A percentile compares a stretch with the other conserved stretches of the same genome.
Evolutionary conservation across 2,329 filamentous ascomycete genomes (phyloP).

Genomic region (Diaporthe sp.): DNA sequence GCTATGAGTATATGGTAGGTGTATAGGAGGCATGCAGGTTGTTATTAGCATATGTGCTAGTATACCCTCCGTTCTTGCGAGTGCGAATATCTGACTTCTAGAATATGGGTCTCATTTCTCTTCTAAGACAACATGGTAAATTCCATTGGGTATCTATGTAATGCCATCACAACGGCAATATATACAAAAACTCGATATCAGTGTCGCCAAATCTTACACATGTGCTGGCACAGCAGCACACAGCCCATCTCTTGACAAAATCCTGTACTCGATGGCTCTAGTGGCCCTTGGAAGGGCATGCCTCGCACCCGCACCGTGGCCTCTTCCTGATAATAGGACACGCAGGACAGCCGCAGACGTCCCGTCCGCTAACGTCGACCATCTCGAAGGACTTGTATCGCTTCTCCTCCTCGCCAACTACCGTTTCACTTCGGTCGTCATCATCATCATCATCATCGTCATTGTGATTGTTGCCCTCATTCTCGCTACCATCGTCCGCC

Average conservation of each 20-base stretch:
- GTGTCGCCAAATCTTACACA: slow-evolving; percentile 14
- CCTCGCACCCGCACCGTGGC: slow-evolving; percentile 29
- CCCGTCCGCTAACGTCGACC: slow-evolving; percentile 6
- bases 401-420: slow-evolving; percentile 24
- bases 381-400: slow-evolving; percentile 23
- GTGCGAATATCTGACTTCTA: no score
- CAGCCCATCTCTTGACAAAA: neutral
- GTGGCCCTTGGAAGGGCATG: slow-evolving; percentile 26
- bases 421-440: slow-evolving; percentile 13
- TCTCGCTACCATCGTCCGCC: neutral
- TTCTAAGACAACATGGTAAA: neutral
- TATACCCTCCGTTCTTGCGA: no score
- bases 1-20: no score
- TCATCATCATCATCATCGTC: neutral
- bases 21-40: no score
- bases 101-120: no score
- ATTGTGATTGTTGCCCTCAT: neutral
- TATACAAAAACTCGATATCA: neutral
- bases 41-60: no score
- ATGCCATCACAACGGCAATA: slow-evolving; percentile 1
- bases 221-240: neutral
- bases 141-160: slow-evolving; percentile 25
- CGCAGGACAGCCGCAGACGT: slow-evolving; percentile 26
- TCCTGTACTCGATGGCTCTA: neutral
- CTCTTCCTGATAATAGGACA: slow-evolving; percentile 28